A percentile compares a stretch with the other conserved stretches of the same genome.
Evolutionary conservation across 2,329 filamentous ascomycete species (phyloP).

Genomic region (Scedosporium aurantiacum): DNA sequence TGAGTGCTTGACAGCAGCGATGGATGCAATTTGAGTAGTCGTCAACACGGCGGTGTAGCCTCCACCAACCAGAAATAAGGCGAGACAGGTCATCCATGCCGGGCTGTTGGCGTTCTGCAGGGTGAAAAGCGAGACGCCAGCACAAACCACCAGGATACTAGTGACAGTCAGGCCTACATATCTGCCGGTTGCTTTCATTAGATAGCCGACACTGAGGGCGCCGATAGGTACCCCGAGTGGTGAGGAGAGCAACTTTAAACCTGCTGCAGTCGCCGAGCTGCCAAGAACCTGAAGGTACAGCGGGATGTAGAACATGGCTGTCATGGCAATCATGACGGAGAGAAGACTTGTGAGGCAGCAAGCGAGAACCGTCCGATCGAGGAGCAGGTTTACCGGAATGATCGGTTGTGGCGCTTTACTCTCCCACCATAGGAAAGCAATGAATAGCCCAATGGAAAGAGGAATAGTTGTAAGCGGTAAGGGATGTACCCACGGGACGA

Average conservation of each 20-base stretch:
- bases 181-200: conserved; percentile 70
- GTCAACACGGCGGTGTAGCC: conserved; percentile 77
- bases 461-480: conserved; percentile 62
- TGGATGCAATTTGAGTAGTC: conserved; percentile 67
- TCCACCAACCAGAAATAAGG: conserved; percentile 57
- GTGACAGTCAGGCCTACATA: conserved; percentile 50
- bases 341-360: conserved; percentile 72
- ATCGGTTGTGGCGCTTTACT: conserved; percentile 61
- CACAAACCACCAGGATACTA: conserved; percentile 30
- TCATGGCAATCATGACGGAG: conserved; percentile 63
- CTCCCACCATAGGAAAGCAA: conserved; percentile 63
- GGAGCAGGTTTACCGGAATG: conserved; percentile 66
- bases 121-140: conserved; percentile 39
- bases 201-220: conserved; percentile 55
- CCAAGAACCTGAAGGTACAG: conserved; percentile 74
- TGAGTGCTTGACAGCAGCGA: conserved; percentile 70
- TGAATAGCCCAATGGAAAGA: conserved; percentile 50
- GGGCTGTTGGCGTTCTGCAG: no score
- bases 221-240: conserved; percentile 61
- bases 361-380: conserved; percentile 60
- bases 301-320: conserved; percentile 67
- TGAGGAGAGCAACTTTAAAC: conserved; percentile 61
- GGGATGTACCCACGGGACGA: conserved; percentile 74
- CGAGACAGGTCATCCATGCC: conserved; percentile 44
- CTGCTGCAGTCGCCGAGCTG: conserved; percentile 56